Conservation (phyloP, 495 filamentous ascomycete species). For the Saxophila tyrrhenica region DNA sequence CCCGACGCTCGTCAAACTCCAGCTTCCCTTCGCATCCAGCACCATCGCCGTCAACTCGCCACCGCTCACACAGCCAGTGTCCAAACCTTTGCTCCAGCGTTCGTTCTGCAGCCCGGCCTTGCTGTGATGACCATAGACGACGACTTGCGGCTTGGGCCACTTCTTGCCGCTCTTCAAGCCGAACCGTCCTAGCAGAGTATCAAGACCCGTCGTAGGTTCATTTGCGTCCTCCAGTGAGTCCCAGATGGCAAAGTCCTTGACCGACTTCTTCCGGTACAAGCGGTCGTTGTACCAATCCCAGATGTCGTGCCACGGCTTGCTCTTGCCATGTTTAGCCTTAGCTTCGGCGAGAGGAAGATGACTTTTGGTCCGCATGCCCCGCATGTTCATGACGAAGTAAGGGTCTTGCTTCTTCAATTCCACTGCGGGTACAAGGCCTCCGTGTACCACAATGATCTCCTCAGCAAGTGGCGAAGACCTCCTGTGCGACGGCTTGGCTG, state of each 20-base stretch:
- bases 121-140: slow-evolving; percentile 83
- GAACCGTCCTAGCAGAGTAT: not conserved
- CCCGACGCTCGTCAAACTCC: slow-evolving; percentile 3
- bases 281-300: slow-evolving; percentile 19
- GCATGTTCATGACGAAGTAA: slow-evolving; percentile 81
- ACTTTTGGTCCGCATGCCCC: slow-evolving; percentile 55
- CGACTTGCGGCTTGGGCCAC: slow-evolving; percentile 32
- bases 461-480: not conserved
- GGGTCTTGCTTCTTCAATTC: slow-evolving; percentile 65
- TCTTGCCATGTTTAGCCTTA: slow-evolving; percentile 5
- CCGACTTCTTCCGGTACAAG: slow-evolving; percentile 1
- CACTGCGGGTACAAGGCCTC: slow-evolving; percentile 65
- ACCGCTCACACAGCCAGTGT: slow-evolving; percentile 68
- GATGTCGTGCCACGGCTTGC: slow-evolving; percentile 11
- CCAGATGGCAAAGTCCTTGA: slow-evolving; percentile 3
- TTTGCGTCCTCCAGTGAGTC: slow-evolving; percentile 25
- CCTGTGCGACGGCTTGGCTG: not conserved
- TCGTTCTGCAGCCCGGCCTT: slow-evolving; percentile 54
- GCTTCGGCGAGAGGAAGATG: slow-evolving; percentile 23
- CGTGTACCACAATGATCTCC: slow-evolving; percentile 64
- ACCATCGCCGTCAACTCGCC: slow-evolving; percentile 66
- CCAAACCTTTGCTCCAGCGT: slow-evolving; percentile 70
- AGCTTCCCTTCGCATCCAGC: slow-evolving; percentile 37
- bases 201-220: not conserved
- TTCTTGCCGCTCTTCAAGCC: slow-evolving; percentile 21